These are phyloP conservation scores for Tulasnella sp. DNA, from an alignment of 768 basidiomycete species.

Conservation along the genomic window DNA sequence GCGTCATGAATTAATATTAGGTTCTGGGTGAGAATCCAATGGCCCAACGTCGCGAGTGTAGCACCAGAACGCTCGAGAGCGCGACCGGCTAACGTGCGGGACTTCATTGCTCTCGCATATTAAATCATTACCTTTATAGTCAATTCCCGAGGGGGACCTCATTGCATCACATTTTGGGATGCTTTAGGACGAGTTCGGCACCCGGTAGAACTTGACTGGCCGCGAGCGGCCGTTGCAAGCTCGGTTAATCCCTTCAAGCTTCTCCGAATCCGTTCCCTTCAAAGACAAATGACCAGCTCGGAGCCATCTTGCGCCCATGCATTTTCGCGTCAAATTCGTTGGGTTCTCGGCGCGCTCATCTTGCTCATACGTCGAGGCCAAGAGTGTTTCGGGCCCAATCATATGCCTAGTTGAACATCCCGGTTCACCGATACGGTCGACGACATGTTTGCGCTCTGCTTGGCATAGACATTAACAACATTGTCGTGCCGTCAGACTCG, in stretches of 20 bases:
- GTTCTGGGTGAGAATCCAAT: too few species aligned
- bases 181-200: background rate
- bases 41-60: too few species aligned
- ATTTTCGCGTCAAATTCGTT: background rate
- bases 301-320: background rate
- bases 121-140: too few species aligned
- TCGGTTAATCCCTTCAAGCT: background rate
- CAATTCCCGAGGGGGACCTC: too few species aligned
- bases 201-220: background rate
- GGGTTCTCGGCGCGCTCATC: background rate
- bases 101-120: too few species aligned
- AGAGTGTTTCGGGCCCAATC: background rate
- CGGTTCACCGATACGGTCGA: background rate
- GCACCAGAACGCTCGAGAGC: too few species aligned
- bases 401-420: background rate
- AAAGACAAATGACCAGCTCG: background rate
- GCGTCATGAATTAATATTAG: too few species aligned
- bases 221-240: slow-evolving; percentile 6
- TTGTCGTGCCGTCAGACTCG: background rate
- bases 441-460: background rate
- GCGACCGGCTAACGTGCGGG: background rate
- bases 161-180: background rate
- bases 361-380: too few species aligned
- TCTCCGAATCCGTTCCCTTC: background rate
- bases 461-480: background rate